phyloP scores from a whole-genome alignment of 371 early-diverging fungal genomes.

The Circinella minor region DNA sequence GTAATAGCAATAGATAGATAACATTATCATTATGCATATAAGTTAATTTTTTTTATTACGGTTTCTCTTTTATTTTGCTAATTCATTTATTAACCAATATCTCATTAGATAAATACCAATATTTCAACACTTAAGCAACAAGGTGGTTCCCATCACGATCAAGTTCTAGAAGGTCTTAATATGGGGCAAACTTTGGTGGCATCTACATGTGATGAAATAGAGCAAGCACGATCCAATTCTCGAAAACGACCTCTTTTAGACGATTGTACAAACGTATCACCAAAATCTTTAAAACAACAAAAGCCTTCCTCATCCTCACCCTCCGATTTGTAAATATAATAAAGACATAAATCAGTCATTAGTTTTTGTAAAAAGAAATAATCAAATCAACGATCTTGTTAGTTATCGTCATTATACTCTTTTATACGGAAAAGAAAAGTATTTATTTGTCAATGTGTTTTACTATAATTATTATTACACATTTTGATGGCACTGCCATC shows the following conservation, averaged over 20 bases:
- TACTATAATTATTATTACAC: too few species aligned
- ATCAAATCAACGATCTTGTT: too few species aligned
- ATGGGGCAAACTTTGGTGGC: not conserved
- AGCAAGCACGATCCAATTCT: not conserved
- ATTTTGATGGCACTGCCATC: too few species aligned
- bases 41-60: too few species aligned
- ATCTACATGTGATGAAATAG: conserved; percentile 10
- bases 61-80: too few species aligned
- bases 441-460: too few species aligned
- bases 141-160: not conserved
- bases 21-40: too few species aligned
- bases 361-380: not conserved
- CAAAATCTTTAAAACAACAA: conserved; percentile 1
- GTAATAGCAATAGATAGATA: not conserved
- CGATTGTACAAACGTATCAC: conserved; percentile 7
- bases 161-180: conserved; percentile 2
- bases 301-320: not conserved
- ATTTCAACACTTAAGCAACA: conserved; percentile 4
- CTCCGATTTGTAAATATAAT: conserved; percentile 4
- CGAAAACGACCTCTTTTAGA: conserved; percentile 1
- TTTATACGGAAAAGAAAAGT: too few species aligned
- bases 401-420: too few species aligned
- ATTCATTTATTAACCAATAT: too few species aligned
- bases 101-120: not conserved
- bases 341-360: not conserved